These are phyloP conservation scores for Paramecium sonneborni DNA, from an alignment of 73 alveolate genomes.

Conservation along the genomic window DNA sequence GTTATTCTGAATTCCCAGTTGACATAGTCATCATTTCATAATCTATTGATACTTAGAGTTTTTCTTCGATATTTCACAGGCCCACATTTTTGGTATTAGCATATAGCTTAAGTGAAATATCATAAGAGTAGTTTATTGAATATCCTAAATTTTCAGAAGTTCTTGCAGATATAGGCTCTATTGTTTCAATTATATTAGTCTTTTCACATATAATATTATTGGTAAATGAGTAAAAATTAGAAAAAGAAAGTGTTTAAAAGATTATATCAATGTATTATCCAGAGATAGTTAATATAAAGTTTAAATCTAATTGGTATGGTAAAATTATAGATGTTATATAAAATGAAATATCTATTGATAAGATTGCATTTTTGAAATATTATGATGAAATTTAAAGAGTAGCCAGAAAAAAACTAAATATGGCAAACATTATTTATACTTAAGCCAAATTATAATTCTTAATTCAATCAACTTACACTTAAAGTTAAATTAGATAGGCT, in stretches of 20 bases:
- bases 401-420: background rate
- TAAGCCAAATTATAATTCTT: background rate
- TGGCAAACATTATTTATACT: background rate
- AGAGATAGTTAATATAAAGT: background rate
- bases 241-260: background rate
- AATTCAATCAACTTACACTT: background rate
- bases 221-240: background rate
- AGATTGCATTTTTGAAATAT: background rate
- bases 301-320: constrained; percentile 19
- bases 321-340: background rate
- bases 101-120: background rate
- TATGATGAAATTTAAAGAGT: background rate
- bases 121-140: background rate
- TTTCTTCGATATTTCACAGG: background rate
- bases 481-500: background rate
- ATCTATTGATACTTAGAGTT: background rate
- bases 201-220: background rate
- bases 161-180: constrained; percentile 18
- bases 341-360: background rate
- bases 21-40: background rate
- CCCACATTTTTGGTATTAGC: background rate
- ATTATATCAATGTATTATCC: background rate
- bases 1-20: background rate
- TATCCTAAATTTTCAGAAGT: background rate
- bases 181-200: background rate